phyloP scores from a whole-genome alignment of 2,329 filamentous ascomycete species.

The Didymella glomerata region DNA sequence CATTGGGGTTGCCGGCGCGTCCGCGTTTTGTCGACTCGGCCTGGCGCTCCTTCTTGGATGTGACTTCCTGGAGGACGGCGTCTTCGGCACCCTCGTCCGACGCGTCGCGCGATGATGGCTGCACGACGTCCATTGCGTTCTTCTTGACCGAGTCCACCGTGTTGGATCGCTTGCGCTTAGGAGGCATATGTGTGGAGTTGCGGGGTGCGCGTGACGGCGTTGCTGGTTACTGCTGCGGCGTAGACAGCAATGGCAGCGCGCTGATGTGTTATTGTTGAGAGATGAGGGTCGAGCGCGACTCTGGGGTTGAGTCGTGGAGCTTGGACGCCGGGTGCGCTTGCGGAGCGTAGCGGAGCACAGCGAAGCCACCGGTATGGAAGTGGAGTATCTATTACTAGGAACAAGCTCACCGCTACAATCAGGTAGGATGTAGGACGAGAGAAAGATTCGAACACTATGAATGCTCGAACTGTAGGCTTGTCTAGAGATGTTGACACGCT shows the following conservation, averaged over 20 bases:
- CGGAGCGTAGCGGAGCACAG: not conserved
- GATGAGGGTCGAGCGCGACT: slow-evolving; percentile 7
- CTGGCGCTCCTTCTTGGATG: slow-evolving; percentile 67
- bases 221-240: not conserved
- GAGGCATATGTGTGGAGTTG: slow-evolving; percentile 44
- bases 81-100: slow-evolving; percentile 84
- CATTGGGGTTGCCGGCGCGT: slow-evolving; percentile 63
- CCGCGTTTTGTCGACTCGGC: slow-evolving; percentile 72
- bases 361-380: not conserved
- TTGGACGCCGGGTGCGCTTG: slow-evolving; percentile 11
- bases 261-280: slow-evolving; percentile 6
- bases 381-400: too few species aligned
- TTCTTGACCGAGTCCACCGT: slow-evolving; percentile 61
- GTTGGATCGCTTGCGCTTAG: slow-evolving; percentile 82
- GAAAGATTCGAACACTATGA: not conserved
- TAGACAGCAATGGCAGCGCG: slow-evolving; percentile 10
- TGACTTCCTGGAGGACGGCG: slow-evolving; percentile 68
- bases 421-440: not conserved
- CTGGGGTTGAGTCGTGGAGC: slow-evolving; percentile 18
- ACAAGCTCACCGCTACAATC: slow-evolving; percentile 1
- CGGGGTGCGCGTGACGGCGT: not conserved
- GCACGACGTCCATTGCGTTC: slow-evolving; percentile 65
- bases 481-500: slow-evolving; percentile 30
- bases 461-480: slow-evolving; percentile 2
- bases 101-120: slow-evolving; percentile 81